phyloP scores from a whole-genome alignment of 129 eudicot species.

The Oenanthe sinensis region DNA sequence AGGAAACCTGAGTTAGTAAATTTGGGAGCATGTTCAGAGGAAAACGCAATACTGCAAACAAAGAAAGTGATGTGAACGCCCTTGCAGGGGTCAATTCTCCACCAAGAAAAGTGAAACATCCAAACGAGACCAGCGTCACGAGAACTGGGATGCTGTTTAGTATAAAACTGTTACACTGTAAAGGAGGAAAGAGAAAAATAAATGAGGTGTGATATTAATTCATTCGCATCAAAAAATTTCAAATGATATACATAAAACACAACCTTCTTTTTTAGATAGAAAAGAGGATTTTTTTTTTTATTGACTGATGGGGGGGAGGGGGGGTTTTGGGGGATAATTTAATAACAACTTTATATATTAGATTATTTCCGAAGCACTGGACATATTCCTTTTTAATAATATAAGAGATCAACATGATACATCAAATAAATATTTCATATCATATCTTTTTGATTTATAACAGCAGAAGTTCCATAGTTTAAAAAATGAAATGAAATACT shows the following conservation, averaged over 20 bases:
- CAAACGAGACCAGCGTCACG: conserved; percentile 89
- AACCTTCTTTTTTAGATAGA: not conserved
- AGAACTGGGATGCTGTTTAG: conserved; percentile 90
- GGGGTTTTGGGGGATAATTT: not conserved
- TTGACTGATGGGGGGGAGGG: not conserved
- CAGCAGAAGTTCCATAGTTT: not conserved
- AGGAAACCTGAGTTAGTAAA: conserved; percentile 65
- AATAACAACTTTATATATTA: not conserved
- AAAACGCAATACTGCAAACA: conserved; percentile 79
- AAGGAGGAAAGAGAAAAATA: not conserved
- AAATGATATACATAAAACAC: not conserved
- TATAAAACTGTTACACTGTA: conserved; percentile 84
- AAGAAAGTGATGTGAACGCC: conserved; percentile 88
- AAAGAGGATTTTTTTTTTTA: no score
- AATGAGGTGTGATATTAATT: not conserved
- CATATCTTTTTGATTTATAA: no score
- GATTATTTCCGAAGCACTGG: not conserved
- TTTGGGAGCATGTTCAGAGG: conserved; percentile 87
- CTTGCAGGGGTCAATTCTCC: conserved; percentile 94
- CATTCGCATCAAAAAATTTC: not conserved
- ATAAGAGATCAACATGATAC: not conserved
- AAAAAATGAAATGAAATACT: not conserved
- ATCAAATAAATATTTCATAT: not conserved
- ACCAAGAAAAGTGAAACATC: conserved; percentile 75
- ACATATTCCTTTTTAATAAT: not conserved